Evolutionary conservation across 768 basidiomycete species (phyloP), one percentile per base, ranked within the genome.

Genomic region (Rhizopogon vesiculosus): DNA sequence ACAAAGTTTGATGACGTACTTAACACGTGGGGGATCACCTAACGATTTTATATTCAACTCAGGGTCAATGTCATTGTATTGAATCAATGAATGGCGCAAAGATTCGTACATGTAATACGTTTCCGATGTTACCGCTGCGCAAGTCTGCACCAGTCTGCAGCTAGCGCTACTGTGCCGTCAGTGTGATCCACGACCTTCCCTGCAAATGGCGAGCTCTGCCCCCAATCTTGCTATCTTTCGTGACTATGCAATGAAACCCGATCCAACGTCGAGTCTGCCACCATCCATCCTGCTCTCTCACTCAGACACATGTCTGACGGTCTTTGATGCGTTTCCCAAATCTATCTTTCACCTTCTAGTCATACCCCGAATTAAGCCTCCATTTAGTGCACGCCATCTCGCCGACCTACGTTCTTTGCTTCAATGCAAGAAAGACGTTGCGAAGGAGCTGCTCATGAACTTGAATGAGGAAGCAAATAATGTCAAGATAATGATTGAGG

Each of bases 261-360:
- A 78, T 44, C 82, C 84, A 8, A 63, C 75, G 18, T 57, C 72
- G 7, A 72, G 66, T 5, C 70, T 91, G n/a, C 86, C 91, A 1
- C 66, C 77, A 2, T 82, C 84, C 0, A 63, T 91, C 31, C 76
- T 85, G n/a, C 84, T 89, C 63, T 74, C 76, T 22, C 74, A 81
- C 57, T 81, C 81, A 2, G 65, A 74, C n/a, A 76, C 70, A 52
- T 79, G 83, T 7, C 61, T 91, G 43, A 86, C 85, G 5, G 72
- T 93, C 53, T 88, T 83, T 63, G 91, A 93, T 71, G 78, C 75
- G 33, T 93, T 77, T 64, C 89, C 89, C 2, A 93, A 93, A 70
- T 85, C 90, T 5, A 86, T 84, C 54, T 95, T 92, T 68, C 94
- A 97, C 71, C 87, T 93, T 65, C 78, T 96, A 42, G 70, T 96